These are phyloP conservation scores for Nectriaceae sp. DNA, from an alignment of 2,329 filamentous ascomycete species.

Conservation along the genomic window DNA sequence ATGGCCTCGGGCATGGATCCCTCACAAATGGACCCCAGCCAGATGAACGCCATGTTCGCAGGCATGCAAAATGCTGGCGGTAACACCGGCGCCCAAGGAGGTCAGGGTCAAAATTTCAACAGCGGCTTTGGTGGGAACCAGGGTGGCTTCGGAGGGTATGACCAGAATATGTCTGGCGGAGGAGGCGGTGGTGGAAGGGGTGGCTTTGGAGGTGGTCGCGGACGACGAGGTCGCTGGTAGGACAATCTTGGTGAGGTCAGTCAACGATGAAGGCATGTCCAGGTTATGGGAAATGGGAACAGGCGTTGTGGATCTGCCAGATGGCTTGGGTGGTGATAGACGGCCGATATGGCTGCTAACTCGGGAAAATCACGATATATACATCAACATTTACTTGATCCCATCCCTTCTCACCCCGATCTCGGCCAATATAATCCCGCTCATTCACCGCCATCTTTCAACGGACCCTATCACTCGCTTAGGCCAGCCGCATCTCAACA, in stretches of 20 bases:
- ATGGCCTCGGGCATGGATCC: constrained; percentile 66
- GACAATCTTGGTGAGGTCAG: neutral
- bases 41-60: constrained; percentile 61
- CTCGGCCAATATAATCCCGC: too few species aligned
- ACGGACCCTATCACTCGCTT: neutral
- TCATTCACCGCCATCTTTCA: neutral
- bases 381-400: neutral
- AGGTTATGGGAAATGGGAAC: constrained; percentile 23
- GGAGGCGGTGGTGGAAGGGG: constrained; percentile 38
- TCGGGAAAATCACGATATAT: neutral
- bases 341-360: constrained; percentile 2
- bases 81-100: constrained; percentile 36
- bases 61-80: constrained; percentile 54
- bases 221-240: constrained; percentile 29
- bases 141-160: constrained; percentile 50
- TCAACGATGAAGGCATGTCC: constrained; percentile 15
- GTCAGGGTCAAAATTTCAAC: constrained; percentile 54
- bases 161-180: constrained; percentile 46
- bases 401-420: neutral
- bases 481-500: constrained; percentile 13
- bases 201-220: constrained; percentile 31
- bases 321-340: constrained; percentile 25
- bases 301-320: constrained; percentile 28
- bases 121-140: constrained; percentile 56
- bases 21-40: constrained; percentile 63